Evolutionary conservation across 768 basidiomycete genomes (phyloP).

Genomic region (Dacryopinax spathularia): DNA sequence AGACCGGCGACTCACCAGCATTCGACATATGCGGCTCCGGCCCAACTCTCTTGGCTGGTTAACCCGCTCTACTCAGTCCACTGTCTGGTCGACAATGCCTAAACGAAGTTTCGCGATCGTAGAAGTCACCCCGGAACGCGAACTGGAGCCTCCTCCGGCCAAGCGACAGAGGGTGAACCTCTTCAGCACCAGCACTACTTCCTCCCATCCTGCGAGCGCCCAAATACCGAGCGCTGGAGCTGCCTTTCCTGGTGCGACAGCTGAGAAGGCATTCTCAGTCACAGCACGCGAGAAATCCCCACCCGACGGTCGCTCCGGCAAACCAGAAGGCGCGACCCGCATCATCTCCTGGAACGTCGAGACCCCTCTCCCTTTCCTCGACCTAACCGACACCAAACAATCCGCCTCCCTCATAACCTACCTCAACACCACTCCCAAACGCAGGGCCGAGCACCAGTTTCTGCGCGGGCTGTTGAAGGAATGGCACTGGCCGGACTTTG

Average conservation of each 20-base stretch:
- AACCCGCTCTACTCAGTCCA: neutral
- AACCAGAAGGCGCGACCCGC: neutral
- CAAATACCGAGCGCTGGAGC: too few species aligned
- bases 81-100: neutral
- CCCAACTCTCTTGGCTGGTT: neutral
- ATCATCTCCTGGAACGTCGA: conserved; percentile 13
- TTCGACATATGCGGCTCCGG: neutral
- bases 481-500: conserved; percentile 9
- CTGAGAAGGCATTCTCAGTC: too few species aligned
- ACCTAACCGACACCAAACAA: neutral
- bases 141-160: neutral
- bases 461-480: conserved; percentile 3
- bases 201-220: neutral
- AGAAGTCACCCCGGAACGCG: neutral
- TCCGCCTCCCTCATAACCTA: neutral
- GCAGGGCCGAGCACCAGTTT: neutral
- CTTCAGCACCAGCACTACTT: neutral
- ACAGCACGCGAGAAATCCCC: too few species aligned
- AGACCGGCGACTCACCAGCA: too few species aligned
- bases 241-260: too few species aligned
- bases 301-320: neutral
- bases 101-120: neutral
- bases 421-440: neutral
- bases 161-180: neutral
- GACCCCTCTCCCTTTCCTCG: conserved; percentile 7